Base-by-base conservation (phyloP, 2,329 filamentous ascomycete species). In the Davidsoniella eucalypti region DNA sequence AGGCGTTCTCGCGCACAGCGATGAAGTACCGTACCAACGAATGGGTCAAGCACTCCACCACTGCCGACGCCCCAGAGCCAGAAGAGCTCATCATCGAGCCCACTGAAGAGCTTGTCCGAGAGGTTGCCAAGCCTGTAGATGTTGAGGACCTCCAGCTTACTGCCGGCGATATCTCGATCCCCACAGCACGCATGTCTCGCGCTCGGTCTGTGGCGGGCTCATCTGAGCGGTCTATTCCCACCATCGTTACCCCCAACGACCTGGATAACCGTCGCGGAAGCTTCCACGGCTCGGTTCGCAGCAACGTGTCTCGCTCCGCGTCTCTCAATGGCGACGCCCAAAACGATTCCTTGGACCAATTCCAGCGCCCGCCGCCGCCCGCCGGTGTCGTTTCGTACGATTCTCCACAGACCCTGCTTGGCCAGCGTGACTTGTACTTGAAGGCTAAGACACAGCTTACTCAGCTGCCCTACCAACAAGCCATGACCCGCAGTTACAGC, bases 21-120 rank as follows among this genome's bases (percentile, higher is more conserved):
- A 69, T 86, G 61, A 84, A 83, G 0, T 94, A 92, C 60, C 78
- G 90, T 52, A 95, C 87, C 1, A 94, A 94, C 56, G 90, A 96
- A 65, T 96, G 90, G 90, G 87, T 87, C 0, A 95, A 94, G 62
- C 87, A 94, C 62, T 70, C 94, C 9, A 78, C 80, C 55, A 68
- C 75, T 40, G 87, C 90, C 5, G 88, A 95, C 14, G 67, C 69
- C 4, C 87, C 87, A 1, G 74, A 79, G 44, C 63, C 73, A 0
- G 80, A 86, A 6, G 73, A 78, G 2, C 62, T 84, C 10, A 68
- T 73, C 21, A 60, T 76, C 3, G 59, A 71, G 55, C 62, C 71
- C 57, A 53, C 64, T 58, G 46, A 54, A 2, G 55, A 65, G 5
- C 49, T 59, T 36, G 16, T 50, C 42, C 39, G 41, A 7, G 39